phyloP scores from a whole-genome alignment of 345 rosid species.

The Syzygium aqueum region DNA sequence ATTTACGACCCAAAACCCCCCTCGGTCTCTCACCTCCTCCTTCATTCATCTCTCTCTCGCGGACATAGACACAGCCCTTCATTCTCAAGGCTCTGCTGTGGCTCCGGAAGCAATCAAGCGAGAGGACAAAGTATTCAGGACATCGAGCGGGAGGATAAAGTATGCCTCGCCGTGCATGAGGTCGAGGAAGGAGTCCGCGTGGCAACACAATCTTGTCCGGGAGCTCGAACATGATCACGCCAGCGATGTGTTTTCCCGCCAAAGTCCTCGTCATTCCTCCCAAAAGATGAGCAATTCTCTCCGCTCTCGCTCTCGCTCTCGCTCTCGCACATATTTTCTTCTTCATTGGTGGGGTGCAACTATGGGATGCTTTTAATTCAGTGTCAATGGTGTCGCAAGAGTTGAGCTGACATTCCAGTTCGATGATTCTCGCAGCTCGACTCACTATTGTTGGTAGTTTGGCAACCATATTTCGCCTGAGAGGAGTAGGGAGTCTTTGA shows the following conservation, averaged over 20 bases:
- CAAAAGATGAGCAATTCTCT: constrained; percentile 32
- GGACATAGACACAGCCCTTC: no score
- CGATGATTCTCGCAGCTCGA: not conserved
- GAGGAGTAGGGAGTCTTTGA: constrained; percentile 31
- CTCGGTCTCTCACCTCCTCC: no score
- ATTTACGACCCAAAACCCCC: no score
- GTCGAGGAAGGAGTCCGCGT: constrained; percentile 71
- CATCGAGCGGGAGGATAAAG: not conserved
- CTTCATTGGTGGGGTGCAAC: not conserved
- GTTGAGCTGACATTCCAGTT: not conserved
- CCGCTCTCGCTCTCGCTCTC: no score
- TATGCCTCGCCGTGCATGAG: constrained; percentile 65
- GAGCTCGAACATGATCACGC: constrained; percentile 81
- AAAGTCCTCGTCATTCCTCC: constrained; percentile 38
- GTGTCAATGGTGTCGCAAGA: not conserved
- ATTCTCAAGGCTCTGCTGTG: not conserved
- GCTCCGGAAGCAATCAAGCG: constrained; percentile 32
- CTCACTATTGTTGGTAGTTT: not conserved
- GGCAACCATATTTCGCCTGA: not conserved
- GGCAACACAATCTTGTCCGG: constrained; percentile 75
- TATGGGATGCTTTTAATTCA: not conserved
- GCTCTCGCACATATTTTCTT: not conserved
- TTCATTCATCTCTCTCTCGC: no score
- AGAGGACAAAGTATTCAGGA: constrained; percentile 14
- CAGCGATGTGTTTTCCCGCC: constrained; percentile 57